phyloP scores from a whole-genome alignment of 1,139 yeast species.

The Taiozyma sp. region DNA sequence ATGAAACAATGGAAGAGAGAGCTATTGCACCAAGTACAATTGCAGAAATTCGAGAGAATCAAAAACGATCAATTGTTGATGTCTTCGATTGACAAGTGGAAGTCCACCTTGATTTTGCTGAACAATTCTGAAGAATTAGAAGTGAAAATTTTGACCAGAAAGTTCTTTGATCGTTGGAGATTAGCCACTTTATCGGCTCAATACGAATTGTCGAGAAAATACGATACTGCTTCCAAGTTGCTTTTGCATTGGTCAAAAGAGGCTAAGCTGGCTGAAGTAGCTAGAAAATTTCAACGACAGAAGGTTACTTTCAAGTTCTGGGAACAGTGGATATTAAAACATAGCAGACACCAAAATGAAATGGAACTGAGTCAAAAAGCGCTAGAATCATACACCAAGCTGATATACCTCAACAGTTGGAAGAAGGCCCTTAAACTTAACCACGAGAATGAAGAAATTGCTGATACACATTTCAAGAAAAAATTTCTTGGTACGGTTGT shows the following conservation, averaged over 20 bases:
- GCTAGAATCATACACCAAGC: conserved; percentile 14
- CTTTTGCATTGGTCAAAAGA: conserved; percentile 6
- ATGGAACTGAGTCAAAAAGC: conserved; percentile 14
- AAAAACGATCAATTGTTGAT: conserved; percentile 4
- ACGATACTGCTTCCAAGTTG: neutral
- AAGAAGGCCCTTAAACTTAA: neutral
- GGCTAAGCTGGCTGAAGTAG: neutral
- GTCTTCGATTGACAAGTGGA: conserved; percentile 14
- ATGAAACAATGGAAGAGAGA: conserved; percentile 24
- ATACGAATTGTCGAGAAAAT: conserved; percentile 3
- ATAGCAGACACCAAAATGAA: conserved; percentile 6
- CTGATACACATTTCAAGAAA: conserved; percentile 9
- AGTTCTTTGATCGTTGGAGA: conserved; percentile 15
- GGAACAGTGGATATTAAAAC: conserved; percentile 9
- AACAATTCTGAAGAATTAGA: conserved; percentile 9
- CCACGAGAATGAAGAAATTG: neutral
- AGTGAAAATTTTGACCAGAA: neutral
- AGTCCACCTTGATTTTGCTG: conserved; percentile 5
- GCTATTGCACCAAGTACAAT: conserved; percentile 16
- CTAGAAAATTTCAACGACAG: neutral
- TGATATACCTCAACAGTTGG: conserved; percentile 19
- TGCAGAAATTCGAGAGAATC: conserved; percentile 8
- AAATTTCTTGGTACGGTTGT: conserved; percentile 1
- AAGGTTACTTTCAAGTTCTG: conserved; percentile 1
- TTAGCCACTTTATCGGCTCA: conserved; percentile 1